Conservation (phyloP, 2,329 filamentous ascomycete species). For the Fusarium paranaense region DNA sequence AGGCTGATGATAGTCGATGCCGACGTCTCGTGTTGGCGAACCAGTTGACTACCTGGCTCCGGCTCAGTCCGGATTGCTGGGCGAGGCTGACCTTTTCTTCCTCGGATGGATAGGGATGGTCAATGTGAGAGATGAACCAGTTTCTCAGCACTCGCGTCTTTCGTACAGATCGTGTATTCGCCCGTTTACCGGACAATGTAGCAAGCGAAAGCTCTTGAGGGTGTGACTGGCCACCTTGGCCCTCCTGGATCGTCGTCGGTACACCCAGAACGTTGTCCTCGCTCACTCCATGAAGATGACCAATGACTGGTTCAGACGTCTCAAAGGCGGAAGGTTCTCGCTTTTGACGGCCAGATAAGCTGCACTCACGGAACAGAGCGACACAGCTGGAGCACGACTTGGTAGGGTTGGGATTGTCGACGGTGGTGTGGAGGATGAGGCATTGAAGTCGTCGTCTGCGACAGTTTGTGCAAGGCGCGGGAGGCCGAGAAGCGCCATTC, state of each 20-base stretch:
- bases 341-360: constrained; percentile 58
- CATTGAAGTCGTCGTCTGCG: constrained; percentile 59
- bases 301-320: constrained; percentile 59
- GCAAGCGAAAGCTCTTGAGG: constrained; percentile 14
- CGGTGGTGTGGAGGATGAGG: constrained; percentile 59
- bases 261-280: constrained; percentile 49
- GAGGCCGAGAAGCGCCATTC: constrained; percentile 56
- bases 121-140: constrained; percentile 59
- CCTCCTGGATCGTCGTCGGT: constrained; percentile 13
- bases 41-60: constrained; percentile 61
- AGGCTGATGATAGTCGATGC: constrained; percentile 50
- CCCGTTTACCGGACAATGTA: constrained; percentile 44
- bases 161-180: constrained; percentile 55
- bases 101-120: constrained; percentile 61
- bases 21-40: constrained; percentile 63
- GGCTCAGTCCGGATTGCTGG: constrained; percentile 57
- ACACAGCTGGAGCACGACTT: constrained; percentile 63
- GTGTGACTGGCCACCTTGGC: not conserved
- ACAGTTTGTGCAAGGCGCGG: constrained; percentile 58
- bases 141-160: constrained; percentile 59
- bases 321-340: constrained; percentile 59
- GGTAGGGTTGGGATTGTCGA: constrained; percentile 61
- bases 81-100: constrained; percentile 56
- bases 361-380: constrained; percentile 62
- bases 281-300: constrained; percentile 60